A percentile compares a stretch with the other conserved stretches of the same genome.
phyloP scores from a whole-genome alignment of 768 basidiomycete species.

The Calocybe gangraenosa region DNA sequence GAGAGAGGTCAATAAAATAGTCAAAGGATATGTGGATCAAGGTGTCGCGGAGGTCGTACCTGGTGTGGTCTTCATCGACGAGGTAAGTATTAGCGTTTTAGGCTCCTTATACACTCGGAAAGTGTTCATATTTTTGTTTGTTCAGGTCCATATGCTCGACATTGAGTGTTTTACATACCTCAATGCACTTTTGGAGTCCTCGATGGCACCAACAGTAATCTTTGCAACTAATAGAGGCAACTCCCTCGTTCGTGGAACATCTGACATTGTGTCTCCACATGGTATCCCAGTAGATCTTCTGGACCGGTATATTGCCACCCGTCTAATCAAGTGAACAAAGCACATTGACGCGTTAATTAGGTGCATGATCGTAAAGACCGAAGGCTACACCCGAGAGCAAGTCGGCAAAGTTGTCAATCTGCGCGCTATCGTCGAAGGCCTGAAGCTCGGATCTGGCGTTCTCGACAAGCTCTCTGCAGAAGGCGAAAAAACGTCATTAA shows the following conservation, averaged over 20 bases:
- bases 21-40: conserved; percentile 96
- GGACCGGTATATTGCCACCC: conserved; percentile 59
- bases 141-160: conserved; percentile 97
- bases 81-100: conserved; percentile 52
- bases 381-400: conserved; percentile 77
- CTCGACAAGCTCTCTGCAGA: conserved; percentile 77
- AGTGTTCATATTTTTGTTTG: conserved; percentile 6
- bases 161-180: conserved; percentile 99
- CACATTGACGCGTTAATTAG: conserved; percentile 30
- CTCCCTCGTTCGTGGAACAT: conserved; percentile 88
- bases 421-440: conserved; percentile 82
- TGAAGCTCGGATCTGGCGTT: conserved; percentile 71
- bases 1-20: conserved; percentile 95
- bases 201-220: conserved; percentile 97
- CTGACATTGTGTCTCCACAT: conserved; percentile 87
- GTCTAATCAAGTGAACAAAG: not conserved
- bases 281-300: conserved; percentile 92
- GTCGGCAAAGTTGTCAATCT: conserved; percentile 84
- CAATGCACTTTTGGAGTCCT: conserved; percentile 91
- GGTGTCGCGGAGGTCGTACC: conserved; percentile 98
- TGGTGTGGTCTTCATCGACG: conserved; percentile 97
- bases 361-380: conserved; percentile 94
- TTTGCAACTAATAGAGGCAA: conserved; percentile 96
- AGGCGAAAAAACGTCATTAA: conserved; percentile 76
- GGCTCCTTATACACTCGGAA: not conserved